Evolutionary conservation across 176 grass and related monocot species (phyloP), one percentile per base, ranked within the genome.

Genomic region (Zoysia pacifica): DNA sequence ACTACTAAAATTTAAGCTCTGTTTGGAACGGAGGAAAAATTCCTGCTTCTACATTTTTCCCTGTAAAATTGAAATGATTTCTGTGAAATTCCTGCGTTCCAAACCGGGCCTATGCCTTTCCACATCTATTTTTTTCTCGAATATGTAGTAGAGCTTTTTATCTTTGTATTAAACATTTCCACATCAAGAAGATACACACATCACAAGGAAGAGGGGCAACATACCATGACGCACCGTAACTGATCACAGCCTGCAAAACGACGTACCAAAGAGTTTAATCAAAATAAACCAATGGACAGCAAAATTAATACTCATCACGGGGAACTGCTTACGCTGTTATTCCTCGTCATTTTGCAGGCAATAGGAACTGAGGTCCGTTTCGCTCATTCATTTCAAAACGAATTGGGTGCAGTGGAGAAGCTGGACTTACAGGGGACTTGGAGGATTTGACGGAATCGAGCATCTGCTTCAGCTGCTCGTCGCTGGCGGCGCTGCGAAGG

Each of bases 151-250:
- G 28, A 28, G 28, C 28, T 28, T 28, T 28, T 28, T 28, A 28
- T 28, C 28, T 28, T 28, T 28, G 28, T 28, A 28, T 28, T 15
- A 50, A 37, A 5, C 47, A 46, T 55, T 40, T 47, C 15, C 16
- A 4, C 7, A 10, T 42, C 20, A 68, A 66, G 11, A 45, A 79
- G 50, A 1, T 37, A 67, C 41, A 67, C 15, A 44, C 54, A 81
- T 47, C 28, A 28, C 28, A 28, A 69, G 62, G 9, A 65, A 78
- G 60, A 79, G 62, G 9, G 7, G 49, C 43, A 20, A 74, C 91
- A 84, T 88, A 97, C 94, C 89, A 97, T 82, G 89, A 94, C 59
- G 94, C 85, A 10, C 89, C 94, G 75, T 90, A 94, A 52, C 92
- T 86, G 47, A 94, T 66, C 70, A 97, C 85, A 9, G 82, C 89